A percentile compares a stretch with the other conserved stretches of the same genome.
phyloP scores from a whole-genome alignment of 306 rosid species.

The Quercus parvula region DNA sequence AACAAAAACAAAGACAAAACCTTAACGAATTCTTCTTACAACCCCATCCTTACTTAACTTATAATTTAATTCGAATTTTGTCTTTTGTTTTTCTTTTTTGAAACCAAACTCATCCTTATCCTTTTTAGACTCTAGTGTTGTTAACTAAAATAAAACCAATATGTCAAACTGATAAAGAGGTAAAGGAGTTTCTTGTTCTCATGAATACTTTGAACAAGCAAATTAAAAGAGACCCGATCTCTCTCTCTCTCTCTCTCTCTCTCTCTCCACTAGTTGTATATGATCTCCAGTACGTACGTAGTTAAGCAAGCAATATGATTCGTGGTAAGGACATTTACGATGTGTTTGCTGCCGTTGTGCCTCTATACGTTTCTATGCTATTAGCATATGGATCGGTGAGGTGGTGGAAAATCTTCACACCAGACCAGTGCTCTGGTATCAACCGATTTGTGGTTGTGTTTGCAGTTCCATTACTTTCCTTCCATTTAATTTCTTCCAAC shows the following conservation, averaged over 20 bases:
- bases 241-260: neutral
- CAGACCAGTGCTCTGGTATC: slow-evolving; percentile 84
- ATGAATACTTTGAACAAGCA: no score
- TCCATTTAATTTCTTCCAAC: slow-evolving; percentile 79
- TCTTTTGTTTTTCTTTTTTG: no score
- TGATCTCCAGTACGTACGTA: no score
- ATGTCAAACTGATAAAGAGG: no score
- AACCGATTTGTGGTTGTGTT: slow-evolving; percentile 81
- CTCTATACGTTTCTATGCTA: slow-evolving; percentile 77
- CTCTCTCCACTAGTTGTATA: no score
- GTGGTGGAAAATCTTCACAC: slow-evolving; percentile 89
- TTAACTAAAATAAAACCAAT: neutral
- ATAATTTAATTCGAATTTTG: no score
- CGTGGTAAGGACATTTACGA: slow-evolving; percentile 71
- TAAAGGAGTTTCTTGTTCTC: no score
- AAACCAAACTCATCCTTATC: no score
- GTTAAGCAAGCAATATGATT: slow-evolving; percentile 40
- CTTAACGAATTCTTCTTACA: no score
- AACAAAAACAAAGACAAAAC: no score
- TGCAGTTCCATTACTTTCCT: slow-evolving; percentile 78
- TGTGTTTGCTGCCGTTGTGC: slow-evolving; percentile 75
- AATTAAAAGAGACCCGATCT: no score
- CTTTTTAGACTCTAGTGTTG: neutral
- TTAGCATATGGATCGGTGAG: slow-evolving; percentile 75
- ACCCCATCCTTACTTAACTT: no score